Evolutionary conservation across 2,329 filamentous ascomycete genomes (phyloP).

Genomic region (Pseudopyricularia cyperi): DNA sequence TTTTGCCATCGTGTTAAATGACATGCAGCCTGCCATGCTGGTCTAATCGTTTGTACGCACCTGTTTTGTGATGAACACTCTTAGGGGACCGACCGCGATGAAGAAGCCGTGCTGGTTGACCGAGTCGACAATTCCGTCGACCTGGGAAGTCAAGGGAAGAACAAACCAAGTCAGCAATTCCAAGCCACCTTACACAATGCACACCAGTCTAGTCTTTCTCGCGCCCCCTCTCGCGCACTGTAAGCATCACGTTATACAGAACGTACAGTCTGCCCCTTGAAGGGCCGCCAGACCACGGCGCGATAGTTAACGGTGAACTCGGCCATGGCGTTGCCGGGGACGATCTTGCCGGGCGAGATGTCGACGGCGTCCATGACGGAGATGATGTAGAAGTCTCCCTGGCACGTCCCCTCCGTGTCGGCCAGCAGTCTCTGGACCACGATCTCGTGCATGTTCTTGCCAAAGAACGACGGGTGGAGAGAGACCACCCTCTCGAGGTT

Average conservation of each 20-base stretch:
- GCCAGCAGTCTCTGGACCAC: conserved; percentile 80
- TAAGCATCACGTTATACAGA: conserved; percentile 1
- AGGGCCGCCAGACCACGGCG: conserved; percentile 93
- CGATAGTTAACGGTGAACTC: conserved; percentile 93
- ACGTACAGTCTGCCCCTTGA: conserved; percentile 92
- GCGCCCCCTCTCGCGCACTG: neutral
- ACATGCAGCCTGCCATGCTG: neutral
- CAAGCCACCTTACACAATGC: no score
- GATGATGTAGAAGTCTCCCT: conserved; percentile 93
- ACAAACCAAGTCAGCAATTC: neutral
- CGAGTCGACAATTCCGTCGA: conserved; percentile 85
- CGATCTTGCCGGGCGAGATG: conserved; percentile 83
- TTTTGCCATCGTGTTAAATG: neutral
- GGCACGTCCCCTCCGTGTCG: conserved; percentile 91
- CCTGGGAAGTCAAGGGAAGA: conserved; percentile 34
- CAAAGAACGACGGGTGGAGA: conserved; percentile 94
- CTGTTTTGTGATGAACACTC: conserved; percentile 69
- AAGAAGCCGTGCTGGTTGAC: conserved; percentile 92
- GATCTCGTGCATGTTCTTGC: conserved; percentile 81
- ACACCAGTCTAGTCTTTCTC: no score
- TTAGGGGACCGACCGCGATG: conserved; percentile 64
- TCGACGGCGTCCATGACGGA: conserved; percentile 95
- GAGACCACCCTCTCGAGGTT: conserved; percentile 91
- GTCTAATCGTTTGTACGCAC: conserved; percentile 42
- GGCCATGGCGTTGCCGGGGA: conserved; percentile 81